Base-by-base conservation (phyloP, 2,329 filamentous ascomycete species). In the Proliferodiscus dingleyae region DNA sequence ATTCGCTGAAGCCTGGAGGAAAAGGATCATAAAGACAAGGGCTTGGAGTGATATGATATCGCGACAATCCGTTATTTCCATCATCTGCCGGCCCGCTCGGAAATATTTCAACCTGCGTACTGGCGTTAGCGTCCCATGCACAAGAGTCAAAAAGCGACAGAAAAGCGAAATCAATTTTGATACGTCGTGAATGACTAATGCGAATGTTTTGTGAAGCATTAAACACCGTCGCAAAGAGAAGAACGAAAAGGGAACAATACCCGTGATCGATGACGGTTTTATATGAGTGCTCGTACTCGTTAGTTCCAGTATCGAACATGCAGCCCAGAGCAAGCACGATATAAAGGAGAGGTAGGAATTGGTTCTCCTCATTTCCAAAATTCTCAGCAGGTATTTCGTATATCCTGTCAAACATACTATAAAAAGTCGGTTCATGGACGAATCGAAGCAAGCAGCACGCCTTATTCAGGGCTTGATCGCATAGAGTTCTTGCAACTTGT, bases 401-500 rank as follows among this genome's bases (percentile, higher is more conserved):
- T 30, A 96, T 74, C 44, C 77, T 77, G 54, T 95, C 83, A 51
- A 95, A 76, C 58, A 80, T 81, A 47, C 78, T 75, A 67, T 85
- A 89, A 62, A 95, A 96, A 0, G 80, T 80, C 0, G 90, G 90
- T 40, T 86, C 73, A 60, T 96, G 89, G 4, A 95, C 78, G 45
- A 91, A 83, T 29, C 87, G 80, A 18, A 80, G 65, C 1, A 82
- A 66, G 48, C 75, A 77, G 2, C 77, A 81, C 7, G 75, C 78
- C 48, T 73, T 77, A 54, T 73, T 73, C 11, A 82, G 63, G 0
- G 77, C 72, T 53, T 77, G 77, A 49, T 76, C 71, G 57, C 75
- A 79, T 15, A 81, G 64, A 36, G 66, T 68, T 36, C 67, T 69
- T 2, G 78, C 78, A 22, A 72, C 67, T 21, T 80, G 74, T 52